phyloP scores from a whole-genome alignment of 768 basidiomycete species.

The Thelephora ganbajun region DNA sequence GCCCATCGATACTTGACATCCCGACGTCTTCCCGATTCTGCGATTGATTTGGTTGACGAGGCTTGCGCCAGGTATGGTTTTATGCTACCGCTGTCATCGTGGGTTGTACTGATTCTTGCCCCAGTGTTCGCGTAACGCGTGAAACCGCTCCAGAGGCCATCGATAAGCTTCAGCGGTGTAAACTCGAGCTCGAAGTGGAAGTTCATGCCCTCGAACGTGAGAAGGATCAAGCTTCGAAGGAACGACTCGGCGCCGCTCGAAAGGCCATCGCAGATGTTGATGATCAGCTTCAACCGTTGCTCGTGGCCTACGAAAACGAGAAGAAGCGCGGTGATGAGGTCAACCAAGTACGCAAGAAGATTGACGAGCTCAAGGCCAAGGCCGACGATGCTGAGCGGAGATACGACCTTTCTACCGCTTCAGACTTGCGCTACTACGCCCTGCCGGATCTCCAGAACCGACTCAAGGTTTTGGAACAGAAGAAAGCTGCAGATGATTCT shows the following conservation, averaged over 20 bases:
- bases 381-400: conserved; percentile 86
- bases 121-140: conserved; percentile 78
- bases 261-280: conserved; percentile 76
- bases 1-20: conserved; percentile 89
- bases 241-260: conserved; percentile 57
- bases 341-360: conserved; percentile 57
- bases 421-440: conserved; percentile 84
- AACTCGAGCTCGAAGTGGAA: conserved; percentile 87
- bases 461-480: conserved; percentile 56
- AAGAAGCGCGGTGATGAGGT: conserved; percentile 75
- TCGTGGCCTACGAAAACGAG: conserved; percentile 78
- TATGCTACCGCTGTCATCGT: background rate
- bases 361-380: conserved; percentile 87
- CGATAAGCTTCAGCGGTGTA: conserved; percentile 78
- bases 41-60: conserved; percentile 88
- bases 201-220: conserved; percentile 90
- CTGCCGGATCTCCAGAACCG: conserved; percentile 75
- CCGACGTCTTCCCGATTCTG: conserved; percentile 67
- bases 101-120: conserved; percentile 6
- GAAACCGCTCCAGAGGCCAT: conserved; percentile 93
- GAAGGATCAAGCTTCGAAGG: conserved; percentile 80
- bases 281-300: conserved; percentile 70
- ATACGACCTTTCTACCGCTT: conserved; percentile 65
- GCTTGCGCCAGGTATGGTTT: conserved; percentile 66
- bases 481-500: conserved; percentile 58